Conservation (phyloP, 345 rosid species). For the Combretum micranthum region DNA sequence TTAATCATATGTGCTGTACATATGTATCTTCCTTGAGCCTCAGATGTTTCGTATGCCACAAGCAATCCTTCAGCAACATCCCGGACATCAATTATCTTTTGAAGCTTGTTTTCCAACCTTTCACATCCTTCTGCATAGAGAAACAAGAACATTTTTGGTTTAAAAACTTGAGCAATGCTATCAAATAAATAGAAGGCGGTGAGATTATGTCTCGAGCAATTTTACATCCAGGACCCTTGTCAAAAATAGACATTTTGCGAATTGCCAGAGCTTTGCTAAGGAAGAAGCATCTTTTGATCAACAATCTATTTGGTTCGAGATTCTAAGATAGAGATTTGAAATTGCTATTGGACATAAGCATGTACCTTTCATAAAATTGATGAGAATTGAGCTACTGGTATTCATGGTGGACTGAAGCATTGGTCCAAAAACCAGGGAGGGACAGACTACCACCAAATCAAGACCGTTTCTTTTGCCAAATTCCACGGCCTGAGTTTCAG, state of each 20-base stretch:
- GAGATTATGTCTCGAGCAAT: background rate
- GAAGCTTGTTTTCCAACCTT: background rate
- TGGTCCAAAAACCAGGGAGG: conserved; percentile 7
- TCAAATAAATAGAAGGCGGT: too few relatives aligned
- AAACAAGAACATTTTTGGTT: background rate
- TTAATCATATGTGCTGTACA: conserved; percentile 6
- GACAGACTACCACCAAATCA: conserved; percentile 13
- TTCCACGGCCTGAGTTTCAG: conserved; percentile 4
- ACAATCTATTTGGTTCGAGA: too few relatives aligned
- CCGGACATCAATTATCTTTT: conserved; percentile 35
- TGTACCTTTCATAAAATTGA: conserved; percentile 13
- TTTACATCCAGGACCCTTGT: too few relatives aligned
- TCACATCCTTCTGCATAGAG: conserved; percentile 1
- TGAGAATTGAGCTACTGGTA: conserved; percentile 7
- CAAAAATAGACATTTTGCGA: too few relatives aligned
- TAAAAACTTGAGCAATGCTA: too few relatives aligned
- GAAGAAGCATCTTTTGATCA: too few relatives aligned
- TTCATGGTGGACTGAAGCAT: conserved; percentile 11
- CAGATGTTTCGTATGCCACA: conserved; percentile 48
- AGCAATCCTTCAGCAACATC: conserved; percentile 61
- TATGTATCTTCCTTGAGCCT: conserved; percentile 64
- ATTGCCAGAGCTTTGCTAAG: too few relatives aligned
- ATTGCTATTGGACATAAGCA: too few relatives aligned
- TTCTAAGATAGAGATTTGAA: too few relatives aligned
- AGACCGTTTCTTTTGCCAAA: conserved; percentile 7